A percentile compares a stretch with the other conserved stretches of the same genome.
Evolutionary conservation across 2,329 filamentous ascomycete genomes (phyloP).

Genomic region (Exophiala calicioides): DNA sequence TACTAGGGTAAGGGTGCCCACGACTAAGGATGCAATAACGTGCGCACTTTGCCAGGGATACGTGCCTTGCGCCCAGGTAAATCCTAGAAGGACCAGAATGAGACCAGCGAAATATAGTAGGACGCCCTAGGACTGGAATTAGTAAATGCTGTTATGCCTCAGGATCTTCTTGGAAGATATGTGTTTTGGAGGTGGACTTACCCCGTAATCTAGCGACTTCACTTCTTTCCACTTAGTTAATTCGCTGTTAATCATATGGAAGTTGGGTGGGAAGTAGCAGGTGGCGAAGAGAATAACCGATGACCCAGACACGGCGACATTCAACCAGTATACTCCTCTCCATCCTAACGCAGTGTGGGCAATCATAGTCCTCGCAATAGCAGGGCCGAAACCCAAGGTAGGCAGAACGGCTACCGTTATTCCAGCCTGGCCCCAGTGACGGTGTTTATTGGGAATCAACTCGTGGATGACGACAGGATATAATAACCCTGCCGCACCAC

Average conservation of each 20-base stretch:
- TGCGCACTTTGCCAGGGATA: slow-evolving; percentile 47
- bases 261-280: slow-evolving; percentile 53
- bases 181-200: slow-evolving; percentile 1
- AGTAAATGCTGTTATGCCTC: no score
- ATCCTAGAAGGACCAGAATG: slow-evolving; percentile 46
- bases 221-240: slow-evolving; percentile 40
- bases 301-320: slow-evolving; percentile 46
- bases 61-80: slow-evolving; percentile 43
- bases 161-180: no score
- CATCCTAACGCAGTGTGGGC: slow-evolving; percentile 46
- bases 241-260: slow-evolving; percentile 45
- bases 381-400: slow-evolving; percentile 41
- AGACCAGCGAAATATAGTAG: slow-evolving; percentile 46
- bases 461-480: slow-evolving; percentile 43
- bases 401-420: slow-evolving; percentile 40
- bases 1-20: slow-evolving; percentile 40
- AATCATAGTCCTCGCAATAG: slow-evolving; percentile 50
- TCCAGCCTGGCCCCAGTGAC: slow-evolving; percentile 37
- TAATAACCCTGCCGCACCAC: slow-evolving; percentile 40
- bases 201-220: slow-evolving; percentile 48
- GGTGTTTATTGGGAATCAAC: slow-evolving; percentile 43
- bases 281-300: slow-evolving; percentile 46
- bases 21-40: slow-evolving; percentile 40
- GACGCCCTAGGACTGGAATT: no score
- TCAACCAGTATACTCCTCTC: slow-evolving; percentile 55